A percentile compares a stretch with the other conserved stretches of the same genome.
phyloP scores from a whole-genome alignment of 2,329 filamentous ascomycete species.

The Thermoascus crustaceus region DNA sequence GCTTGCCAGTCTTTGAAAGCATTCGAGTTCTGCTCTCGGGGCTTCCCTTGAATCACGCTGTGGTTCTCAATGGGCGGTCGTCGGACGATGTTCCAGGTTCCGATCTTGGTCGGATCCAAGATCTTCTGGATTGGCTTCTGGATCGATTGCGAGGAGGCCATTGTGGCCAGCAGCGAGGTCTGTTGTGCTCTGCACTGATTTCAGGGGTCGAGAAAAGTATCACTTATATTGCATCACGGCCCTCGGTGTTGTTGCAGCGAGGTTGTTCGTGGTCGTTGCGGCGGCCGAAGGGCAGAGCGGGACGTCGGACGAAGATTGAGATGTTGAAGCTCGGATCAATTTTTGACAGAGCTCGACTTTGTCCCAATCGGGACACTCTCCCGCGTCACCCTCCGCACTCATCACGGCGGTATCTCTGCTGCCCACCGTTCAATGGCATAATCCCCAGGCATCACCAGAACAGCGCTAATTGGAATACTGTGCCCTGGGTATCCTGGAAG shows the following conservation, averaged over 20 bases:
- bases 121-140: constrained; percentile 25
- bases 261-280: constrained; percentile 9
- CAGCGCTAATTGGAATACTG: constrained; percentile 1
- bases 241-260: constrained; percentile 3
- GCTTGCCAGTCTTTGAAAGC: constrained; percentile 32
- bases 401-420: too few relatives aligned
- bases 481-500: not conserved
- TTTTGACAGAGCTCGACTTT: constrained; percentile 22
- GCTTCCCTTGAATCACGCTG: constrained; percentile 35
- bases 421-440: too few relatives aligned
- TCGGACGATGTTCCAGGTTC: constrained; percentile 28
- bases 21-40: constrained; percentile 31
- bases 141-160: constrained; percentile 21
- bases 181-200: constrained; percentile 6
- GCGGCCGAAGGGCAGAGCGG: constrained; percentile 13
- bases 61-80: constrained; percentile 26
- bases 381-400: constrained; percentile 5
- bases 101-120: constrained; percentile 33
- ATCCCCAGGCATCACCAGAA: constrained; percentile 9
- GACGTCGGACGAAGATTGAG: constrained; percentile 12
- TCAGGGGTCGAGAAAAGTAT: constrained; percentile 4
- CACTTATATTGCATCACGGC: constrained; percentile 14
- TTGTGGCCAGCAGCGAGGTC: constrained; percentile 21
- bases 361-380: constrained; percentile 2
- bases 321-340: constrained; percentile 17